A percentile compares a stretch with the other conserved stretches of the same genome.
phyloP scores from a whole-genome alignment of 1,139 yeast genomes.

The Sugiyamaella japonica region DNA sequence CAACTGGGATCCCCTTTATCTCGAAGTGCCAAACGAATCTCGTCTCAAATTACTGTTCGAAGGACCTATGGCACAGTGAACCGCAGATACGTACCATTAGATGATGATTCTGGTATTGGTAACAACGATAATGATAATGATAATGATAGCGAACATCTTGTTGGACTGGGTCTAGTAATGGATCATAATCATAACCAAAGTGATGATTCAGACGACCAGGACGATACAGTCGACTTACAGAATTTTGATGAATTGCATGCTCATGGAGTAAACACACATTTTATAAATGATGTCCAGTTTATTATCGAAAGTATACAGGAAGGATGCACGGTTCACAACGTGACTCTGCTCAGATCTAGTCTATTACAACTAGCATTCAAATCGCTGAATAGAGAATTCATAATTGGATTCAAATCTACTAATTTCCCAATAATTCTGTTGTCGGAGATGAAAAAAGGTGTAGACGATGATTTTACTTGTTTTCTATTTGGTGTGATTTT shows the following conservation, averaged over 20 bases:
- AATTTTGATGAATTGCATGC: slow-evolving; percentile 41
- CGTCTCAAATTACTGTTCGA: slow-evolving; percentile 2
- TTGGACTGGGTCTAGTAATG: background rate
- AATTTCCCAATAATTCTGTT: slow-evolving; percentile 27
- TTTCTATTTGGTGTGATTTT: slow-evolving; percentile 26
- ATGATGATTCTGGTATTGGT: background rate
- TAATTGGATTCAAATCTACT: slow-evolving; percentile 25
- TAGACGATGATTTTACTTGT: slow-evolving; percentile 19
- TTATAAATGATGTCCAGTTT: slow-evolving; percentile 41
- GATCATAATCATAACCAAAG: background rate
- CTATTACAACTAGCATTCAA: slow-evolving; percentile 37
- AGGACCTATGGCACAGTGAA: slow-evolving; percentile 6
- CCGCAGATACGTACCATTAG: slow-evolving; percentile 12
- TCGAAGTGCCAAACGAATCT: slow-evolving; percentile 4
- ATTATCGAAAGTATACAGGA: slow-evolving; percentile 41
- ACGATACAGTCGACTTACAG: slow-evolving; percentile 17
- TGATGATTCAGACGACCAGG: slow-evolving; percentile 6
- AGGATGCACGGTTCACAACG: slow-evolving; percentile 20
- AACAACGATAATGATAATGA: background rate
- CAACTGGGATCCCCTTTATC: slow-evolving; percentile 1
- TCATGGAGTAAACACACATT: slow-evolving; percentile 42
- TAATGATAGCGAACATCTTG: background rate
- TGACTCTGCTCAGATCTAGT: slow-evolving; percentile 17
- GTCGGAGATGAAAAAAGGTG: slow-evolving; percentile 17
- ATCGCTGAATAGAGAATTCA: slow-evolving; percentile 33